These are phyloP conservation scores for Talaromyces sp. DNA, from an alignment of 2,329 filamentous ascomycete species.

Conservation along the genomic window DNA sequence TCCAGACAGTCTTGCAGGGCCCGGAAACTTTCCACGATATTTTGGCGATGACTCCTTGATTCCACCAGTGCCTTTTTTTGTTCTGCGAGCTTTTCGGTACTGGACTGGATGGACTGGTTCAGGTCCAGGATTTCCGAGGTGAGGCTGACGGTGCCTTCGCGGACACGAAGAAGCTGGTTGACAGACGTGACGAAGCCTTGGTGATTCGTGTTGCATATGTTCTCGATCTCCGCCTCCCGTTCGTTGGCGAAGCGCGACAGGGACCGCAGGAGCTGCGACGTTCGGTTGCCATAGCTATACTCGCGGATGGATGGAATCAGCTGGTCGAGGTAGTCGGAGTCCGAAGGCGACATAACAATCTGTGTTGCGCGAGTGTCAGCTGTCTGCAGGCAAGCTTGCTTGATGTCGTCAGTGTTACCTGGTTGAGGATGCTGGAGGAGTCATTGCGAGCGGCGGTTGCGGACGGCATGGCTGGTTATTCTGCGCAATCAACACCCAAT, in stretches of 20 bases:
- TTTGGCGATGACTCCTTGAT: slow-evolving; percentile 84
- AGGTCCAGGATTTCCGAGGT: slow-evolving; percentile 87
- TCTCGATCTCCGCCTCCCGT: slow-evolving; percentile 86
- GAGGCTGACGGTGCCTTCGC: slow-evolving; percentile 81
- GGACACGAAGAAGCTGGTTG: slow-evolving; percentile 85
- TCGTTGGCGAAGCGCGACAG: slow-evolving; percentile 78
- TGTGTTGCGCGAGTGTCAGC: slow-evolving; percentile 36
- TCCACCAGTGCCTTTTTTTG: slow-evolving; percentile 94
- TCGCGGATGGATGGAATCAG: slow-evolving; percentile 92
- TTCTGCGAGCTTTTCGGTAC: slow-evolving; percentile 86
- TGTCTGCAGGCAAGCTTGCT: neutral
- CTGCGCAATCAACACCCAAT: neutral
- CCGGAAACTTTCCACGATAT: slow-evolving; percentile 87
- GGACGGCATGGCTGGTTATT: slow-evolving; percentile 27
- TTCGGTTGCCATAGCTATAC: slow-evolving; percentile 70
- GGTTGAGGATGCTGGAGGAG: slow-evolving; percentile 34
- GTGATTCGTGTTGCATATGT: slow-evolving; percentile 90
- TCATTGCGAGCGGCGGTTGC: slow-evolving; percentile 29
- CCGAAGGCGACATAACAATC: slow-evolving; percentile 89
- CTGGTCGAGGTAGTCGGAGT: slow-evolving; percentile 92
- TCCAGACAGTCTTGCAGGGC: slow-evolving; percentile 87
- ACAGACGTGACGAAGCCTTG: slow-evolving; percentile 94
- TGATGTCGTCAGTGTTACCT: slow-evolving; percentile 22
- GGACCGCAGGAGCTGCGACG: slow-evolving; percentile 68
- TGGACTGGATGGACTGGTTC: slow-evolving; percentile 91